Evolutionary conservation across 164 flowering plant species (phyloP).

Genomic region (Tetracentron sinense): DNA sequence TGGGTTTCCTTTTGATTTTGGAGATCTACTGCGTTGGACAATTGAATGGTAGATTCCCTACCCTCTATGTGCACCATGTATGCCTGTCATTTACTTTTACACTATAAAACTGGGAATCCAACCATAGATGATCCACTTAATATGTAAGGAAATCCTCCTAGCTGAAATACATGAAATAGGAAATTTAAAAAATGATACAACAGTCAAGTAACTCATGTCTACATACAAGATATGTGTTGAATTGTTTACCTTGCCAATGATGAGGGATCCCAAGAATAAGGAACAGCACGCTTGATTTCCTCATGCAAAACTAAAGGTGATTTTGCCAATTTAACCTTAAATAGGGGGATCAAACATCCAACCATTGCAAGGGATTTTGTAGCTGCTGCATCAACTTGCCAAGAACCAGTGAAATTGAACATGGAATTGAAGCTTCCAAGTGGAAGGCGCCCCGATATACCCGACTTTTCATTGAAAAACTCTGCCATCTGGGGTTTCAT

Average conservation of each 20-base stretch:
- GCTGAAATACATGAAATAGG: background rate
- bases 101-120: background rate
- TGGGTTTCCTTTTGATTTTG: background rate
- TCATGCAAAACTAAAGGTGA: conserved; percentile 51
- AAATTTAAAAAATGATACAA: background rate
- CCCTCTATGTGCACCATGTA: background rate
- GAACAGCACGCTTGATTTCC: conserved; percentile 75
- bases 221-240: conserved; percentile 3
- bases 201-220: background rate
- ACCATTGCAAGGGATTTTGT: conserved; percentile 93
- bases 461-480: conserved; percentile 66
- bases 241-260: conserved; percentile 77
- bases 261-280: conserved; percentile 89
- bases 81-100: background rate
- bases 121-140: background rate
- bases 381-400: conserved; percentile 81
- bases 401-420: conserved; percentile 94
- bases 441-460: conserved; percentile 59
- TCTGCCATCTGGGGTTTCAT: conserved; percentile 72
- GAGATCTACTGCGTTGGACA: background rate
- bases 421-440: conserved; percentile 94
- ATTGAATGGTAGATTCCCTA: background rate
- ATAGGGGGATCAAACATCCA: conserved; percentile 64
- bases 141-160: background rate
- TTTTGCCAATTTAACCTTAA: conserved; percentile 47